Evolutionary conservation across 495 filamentous ascomycete genomes (phyloP).

Genomic region (Hyaloscypha bicolor): DNA sequence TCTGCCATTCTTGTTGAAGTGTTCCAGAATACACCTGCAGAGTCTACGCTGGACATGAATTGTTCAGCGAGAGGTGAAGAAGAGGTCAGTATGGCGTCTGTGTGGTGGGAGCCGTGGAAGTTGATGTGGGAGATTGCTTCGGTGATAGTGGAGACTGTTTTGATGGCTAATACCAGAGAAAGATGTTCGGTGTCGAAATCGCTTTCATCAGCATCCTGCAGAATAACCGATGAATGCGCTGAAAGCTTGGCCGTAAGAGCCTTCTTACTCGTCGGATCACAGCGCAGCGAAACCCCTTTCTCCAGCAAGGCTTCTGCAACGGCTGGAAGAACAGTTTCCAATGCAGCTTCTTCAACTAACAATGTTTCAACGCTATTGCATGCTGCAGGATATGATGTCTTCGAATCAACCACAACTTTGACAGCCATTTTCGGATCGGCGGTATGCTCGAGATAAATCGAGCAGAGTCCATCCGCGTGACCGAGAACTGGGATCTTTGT

Average conservation of each 20-base stretch:
- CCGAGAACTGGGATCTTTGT: slow-evolving; percentile 96
- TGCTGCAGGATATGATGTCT: slow-evolving; percentile 92
- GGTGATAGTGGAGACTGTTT: slow-evolving; percentile 67
- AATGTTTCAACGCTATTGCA: slow-evolving; percentile 93
- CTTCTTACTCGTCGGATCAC: slow-evolving; percentile 68
- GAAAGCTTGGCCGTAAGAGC: slow-evolving; percentile 51
- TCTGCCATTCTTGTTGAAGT: slow-evolving; percentile 92
- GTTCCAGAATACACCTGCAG: slow-evolving; percentile 96
- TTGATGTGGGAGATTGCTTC: slow-evolving; percentile 89
- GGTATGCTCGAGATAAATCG: slow-evolving; percentile 81
- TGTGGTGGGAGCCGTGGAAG: slow-evolving; percentile 88
- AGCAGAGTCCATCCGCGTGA: slow-evolving; percentile 94
- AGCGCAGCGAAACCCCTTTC: slow-evolving; percentile 82
- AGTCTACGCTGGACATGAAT: slow-evolving; percentile 86
- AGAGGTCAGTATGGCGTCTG: slow-evolving; percentile 84
- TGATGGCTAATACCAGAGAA: slow-evolving; percentile 80
- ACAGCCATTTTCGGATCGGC: slow-evolving; percentile 72
- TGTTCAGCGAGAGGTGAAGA: slow-evolving; percentile 63
- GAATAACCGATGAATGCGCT: slow-evolving; percentile 32
- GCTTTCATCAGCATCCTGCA: slow-evolving; percentile 63
- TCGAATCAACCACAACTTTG: slow-evolving; percentile 86
- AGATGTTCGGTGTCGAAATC: slow-evolving; percentile 94
- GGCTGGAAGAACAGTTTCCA: slow-evolving; percentile 66
- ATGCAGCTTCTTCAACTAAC: slow-evolving; percentile 75
- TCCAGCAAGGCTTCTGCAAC: slow-evolving; percentile 71